Percentiles rank a stretch among this genome's conserved stretches.
Evolutionary conservation across 2,329 filamentous ascomycete genomes (phyloP).

Genomic region (Aureobasidium zeae): DNA sequence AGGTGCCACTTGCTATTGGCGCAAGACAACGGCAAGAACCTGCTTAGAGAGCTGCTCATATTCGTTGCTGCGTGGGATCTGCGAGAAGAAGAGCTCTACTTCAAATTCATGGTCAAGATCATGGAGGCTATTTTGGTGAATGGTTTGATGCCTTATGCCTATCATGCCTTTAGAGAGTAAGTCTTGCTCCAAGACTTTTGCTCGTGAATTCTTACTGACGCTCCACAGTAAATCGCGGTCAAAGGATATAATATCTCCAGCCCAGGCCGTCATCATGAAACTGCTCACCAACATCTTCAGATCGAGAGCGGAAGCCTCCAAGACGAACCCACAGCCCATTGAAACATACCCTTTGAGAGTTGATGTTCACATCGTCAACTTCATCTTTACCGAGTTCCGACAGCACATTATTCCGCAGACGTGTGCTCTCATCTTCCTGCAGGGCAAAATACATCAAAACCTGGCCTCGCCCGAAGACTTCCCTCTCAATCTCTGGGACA

Average conservation of each 20-base stretch:
- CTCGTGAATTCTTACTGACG: too few species aligned
- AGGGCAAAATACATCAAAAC: conserved; percentile 76
- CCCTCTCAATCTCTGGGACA: conserved; percentile 91
- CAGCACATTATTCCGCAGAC: conserved; percentile 90
- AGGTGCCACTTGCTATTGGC: conserved; percentile 83
- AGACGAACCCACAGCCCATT: conserved; percentile 20
- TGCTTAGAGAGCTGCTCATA: conserved; percentile 82
- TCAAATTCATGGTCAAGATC: conserved; percentile 93
- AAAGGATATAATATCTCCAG: conserved; percentile 92
- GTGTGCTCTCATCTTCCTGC: conserved; percentile 85
- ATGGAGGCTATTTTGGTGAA: conserved; percentile 87
- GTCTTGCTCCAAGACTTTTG: too few species aligned
- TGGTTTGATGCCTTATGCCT: conserved; percentile 81
- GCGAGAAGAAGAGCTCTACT: conserved; percentile 85
- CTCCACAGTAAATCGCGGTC: conserved; percentile 43
- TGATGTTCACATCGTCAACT: conserved; percentile 64
- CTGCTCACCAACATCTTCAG: conserved; percentile 85
- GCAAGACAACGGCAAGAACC: conserved; percentile 79
- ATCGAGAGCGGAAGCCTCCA: conserved; percentile 39
- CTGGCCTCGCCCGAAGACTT: conserved; percentile 75
- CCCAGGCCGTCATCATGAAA: conserved; percentile 85
- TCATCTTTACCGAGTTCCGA: conserved; percentile 86
- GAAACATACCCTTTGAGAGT: conserved; percentile 36
- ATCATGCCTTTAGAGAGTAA: conserved; percentile 85
- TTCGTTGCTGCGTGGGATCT: conserved; percentile 98